Base-by-base conservation (phyloP, 495 filamentous ascomycete genomes). In the Filosporella fistucella region DNA sequence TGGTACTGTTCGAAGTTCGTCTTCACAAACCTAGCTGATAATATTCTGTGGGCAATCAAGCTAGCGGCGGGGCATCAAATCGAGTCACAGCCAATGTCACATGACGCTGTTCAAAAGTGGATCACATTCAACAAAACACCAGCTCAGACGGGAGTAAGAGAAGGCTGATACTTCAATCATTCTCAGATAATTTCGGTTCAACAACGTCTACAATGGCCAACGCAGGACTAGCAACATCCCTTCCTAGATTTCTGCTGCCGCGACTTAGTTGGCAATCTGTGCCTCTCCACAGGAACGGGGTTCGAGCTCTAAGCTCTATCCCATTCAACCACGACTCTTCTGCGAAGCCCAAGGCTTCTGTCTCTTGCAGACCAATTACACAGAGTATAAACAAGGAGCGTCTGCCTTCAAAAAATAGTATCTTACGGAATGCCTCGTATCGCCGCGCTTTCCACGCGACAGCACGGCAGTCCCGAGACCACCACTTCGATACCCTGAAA, bases 401-500 rank as follows among this genome's bases (percentile, higher is more conserved):
- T n/a, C 14, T 12, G 36, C 46, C 20, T 6, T 33, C 36, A 10
- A 54, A 22, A 17, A 10, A 20, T 1, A 50, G 18, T 17, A 52
- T 58, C 6, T 30, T 58, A 4, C 34, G 42, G 21, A 46, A 44
- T n/a, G 26, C 46, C 5, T 35, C 36, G 11, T 16, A 46, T 23
- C 41, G 24, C 32, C 45, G 77, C 25, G 59, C 70, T n/a, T 96
- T 98, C 66, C 86, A 87, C 62, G 76, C 81, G 9, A 84, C 86
- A 0, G 65, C 79, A 1, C 54, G 64, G 5, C 78, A 65, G 43
- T 60, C 62, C 6, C 76, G 84, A 26, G 91, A 96, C 60, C 93
- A 99, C 66, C 93, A 99, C 65, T 99, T 99, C 55, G 93, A 99
- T 68, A 99, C 93, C 0, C 75, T 99, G 45, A 95, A 95, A 67